These are phyloP conservation scores for Knoxia roxburghii DNA, from an alignment of 257 asterid species.

Conservation along the genomic window DNA sequence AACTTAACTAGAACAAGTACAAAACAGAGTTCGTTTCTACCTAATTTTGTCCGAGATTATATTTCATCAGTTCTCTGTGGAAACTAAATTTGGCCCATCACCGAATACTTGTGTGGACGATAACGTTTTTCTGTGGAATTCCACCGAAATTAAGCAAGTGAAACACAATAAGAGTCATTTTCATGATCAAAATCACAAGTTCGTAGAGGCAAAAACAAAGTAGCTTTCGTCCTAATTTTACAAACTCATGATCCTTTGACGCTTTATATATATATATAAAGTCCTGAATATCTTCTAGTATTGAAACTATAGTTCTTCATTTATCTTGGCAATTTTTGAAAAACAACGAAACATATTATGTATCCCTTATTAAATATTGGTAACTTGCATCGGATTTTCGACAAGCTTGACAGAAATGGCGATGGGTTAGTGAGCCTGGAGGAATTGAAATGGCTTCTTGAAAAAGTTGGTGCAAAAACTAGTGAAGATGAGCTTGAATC, in stretches of 20 bases:
- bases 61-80: no score
- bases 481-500: conserved; percentile 49
- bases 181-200: neutral
- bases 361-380: conserved; percentile 27
- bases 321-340: neutral
- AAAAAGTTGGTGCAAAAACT: conserved; percentile 29
- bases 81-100: no score
- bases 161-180: neutral
- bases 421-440: conserved; percentile 38
- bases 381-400: conserved; percentile 50
- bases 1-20: no score
- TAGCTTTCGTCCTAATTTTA: neutral
- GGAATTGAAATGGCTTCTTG: conserved; percentile 45
- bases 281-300: neutral
- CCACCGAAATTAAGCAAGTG: no score
- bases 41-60: no score
- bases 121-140: no score
- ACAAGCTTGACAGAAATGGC: conserved; percentile 43
- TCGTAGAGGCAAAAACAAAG: neutral
- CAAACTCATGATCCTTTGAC: neutral
- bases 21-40: no score
- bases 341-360: conserved; percentile 25
- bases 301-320: no score
- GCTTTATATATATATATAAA: no score
- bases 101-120: no score